Evolutionary conservation across 768 basidiomycete genomes (phyloP).

Genomic region (Tricholoma hemisulphureum): DNA sequence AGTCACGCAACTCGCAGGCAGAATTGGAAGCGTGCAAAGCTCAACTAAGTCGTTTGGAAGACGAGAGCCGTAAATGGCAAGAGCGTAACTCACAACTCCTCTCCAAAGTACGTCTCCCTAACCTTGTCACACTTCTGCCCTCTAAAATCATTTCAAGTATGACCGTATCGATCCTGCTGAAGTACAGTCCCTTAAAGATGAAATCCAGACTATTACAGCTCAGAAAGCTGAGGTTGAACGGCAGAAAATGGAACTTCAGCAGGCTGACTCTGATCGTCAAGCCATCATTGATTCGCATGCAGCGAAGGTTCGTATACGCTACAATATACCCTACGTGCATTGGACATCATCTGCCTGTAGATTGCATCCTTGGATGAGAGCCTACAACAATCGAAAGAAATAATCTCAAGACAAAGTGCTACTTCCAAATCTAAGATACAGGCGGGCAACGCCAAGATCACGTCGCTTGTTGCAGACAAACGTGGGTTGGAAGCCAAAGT

Average conservation of each 20-base stretch:
- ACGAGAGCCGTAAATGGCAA: constrained; percentile 80
- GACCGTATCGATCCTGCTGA: constrained; percentile 88
- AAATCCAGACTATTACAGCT: constrained; percentile 54
- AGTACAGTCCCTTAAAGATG: constrained; percentile 73
- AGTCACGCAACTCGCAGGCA: constrained; percentile 62
- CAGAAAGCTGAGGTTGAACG: constrained; percentile 36
- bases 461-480: constrained; percentile 37
- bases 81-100: constrained; percentile 78
- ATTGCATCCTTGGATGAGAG: constrained; percentile 42
- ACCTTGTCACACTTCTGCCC: neutral
- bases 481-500: constrained; percentile 37
- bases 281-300: constrained; percentile 25
- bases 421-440: constrained; percentile 34
- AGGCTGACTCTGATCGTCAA: constrained; percentile 28
- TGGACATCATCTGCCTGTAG: constrained; percentile 25
- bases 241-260: constrained; percentile 17
- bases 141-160: constrained; percentile 46
- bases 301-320: constrained; percentile 27
- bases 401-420: constrained; percentile 24
- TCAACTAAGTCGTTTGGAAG: constrained; percentile 69
- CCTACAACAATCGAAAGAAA: constrained; percentile 38
- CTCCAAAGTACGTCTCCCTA: constrained; percentile 55
- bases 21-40: constrained; percentile 70
- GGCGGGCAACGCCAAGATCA: constrained; percentile 36
- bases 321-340: neutral